A percentile compares a stretch with the other conserved stretches of the same genome.
Conservation (phyloP, 1,139 yeast species). For the Meyerozyma sp. region DNA sequence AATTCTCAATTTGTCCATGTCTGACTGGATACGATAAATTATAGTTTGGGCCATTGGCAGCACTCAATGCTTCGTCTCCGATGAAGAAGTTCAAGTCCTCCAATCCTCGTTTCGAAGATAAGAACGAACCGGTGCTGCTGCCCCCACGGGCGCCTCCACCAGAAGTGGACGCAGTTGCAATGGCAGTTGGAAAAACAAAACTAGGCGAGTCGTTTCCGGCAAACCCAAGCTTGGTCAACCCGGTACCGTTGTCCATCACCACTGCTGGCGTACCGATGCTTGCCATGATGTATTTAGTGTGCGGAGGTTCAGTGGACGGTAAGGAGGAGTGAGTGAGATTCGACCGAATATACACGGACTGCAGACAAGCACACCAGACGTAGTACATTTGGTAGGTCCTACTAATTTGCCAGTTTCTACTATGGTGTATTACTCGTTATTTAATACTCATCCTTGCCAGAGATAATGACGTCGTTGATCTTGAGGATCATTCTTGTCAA, state of each 20-base stretch:
- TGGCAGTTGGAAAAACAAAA: constrained; percentile 95
- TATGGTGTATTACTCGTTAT: constrained; percentile 1
- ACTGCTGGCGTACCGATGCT: constrained; percentile 83
- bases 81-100: constrained; percentile 93
- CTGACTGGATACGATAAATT: constrained; percentile 87
- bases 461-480: constrained; percentile 91
- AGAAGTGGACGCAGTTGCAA: constrained; percentile 64
- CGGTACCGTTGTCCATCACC: constrained; percentile 98
- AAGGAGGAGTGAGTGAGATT: neutral
- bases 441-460: constrained; percentile 76
- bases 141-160: constrained; percentile 17
- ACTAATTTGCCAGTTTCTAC: neutral
- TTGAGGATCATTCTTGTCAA: constrained; percentile 95
- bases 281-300: constrained; percentile 34
- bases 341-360: neutral
- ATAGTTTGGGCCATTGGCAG: constrained; percentile 87
- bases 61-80: constrained; percentile 90
- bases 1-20: constrained; percentile 96
- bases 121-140: constrained; percentile 19
- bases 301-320: neutral
- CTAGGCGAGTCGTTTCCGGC: constrained; percentile 99
- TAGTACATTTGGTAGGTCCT: neutral
- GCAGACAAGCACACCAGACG: neutral
- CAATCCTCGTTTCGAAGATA: constrained; percentile 78
- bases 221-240: constrained; percentile 93